These are phyloP conservation scores for Ascosphaera apis DNA, from an alignment of 2,329 filamentous ascomycete genomes.

Conservation along the genomic window DNA sequence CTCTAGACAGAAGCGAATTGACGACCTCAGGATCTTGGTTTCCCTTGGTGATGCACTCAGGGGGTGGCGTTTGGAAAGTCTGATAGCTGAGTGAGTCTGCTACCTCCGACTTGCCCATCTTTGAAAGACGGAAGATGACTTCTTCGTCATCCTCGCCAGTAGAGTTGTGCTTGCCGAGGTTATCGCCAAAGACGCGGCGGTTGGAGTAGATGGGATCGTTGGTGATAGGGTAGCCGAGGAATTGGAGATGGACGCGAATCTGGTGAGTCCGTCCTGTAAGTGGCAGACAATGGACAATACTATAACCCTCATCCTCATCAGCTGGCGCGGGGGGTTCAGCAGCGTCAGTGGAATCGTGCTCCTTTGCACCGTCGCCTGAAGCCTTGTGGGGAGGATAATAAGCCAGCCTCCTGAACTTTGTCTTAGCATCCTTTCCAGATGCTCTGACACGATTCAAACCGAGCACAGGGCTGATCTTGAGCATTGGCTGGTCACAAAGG, in stretches of 20 bases:
- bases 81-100: slow-evolving; percentile 82
- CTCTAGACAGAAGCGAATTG: slow-evolving; percentile 19
- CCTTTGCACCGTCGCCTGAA: slow-evolving; percentile 7
- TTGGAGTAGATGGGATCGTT: slow-evolving; percentile 98
- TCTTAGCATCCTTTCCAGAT: slow-evolving; percentile 71
- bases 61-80: slow-evolving; percentile 18
- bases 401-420: slow-evolving; percentile 77
- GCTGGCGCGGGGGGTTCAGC: slow-evolving; percentile 13
- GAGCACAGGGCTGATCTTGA: slow-evolving; percentile 84
- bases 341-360: slow-evolving; percentile 8
- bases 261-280: slow-evolving; percentile 90
- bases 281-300: slow-evolving; percentile 80
- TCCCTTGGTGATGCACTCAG: slow-evolving; percentile 12
- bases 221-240: slow-evolving; percentile 78
- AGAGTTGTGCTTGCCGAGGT: slow-evolving; percentile 47
- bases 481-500: slow-evolving; percentile 78
- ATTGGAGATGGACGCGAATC: slow-evolving; percentile 82
- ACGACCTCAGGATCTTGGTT: slow-evolving; percentile 16
- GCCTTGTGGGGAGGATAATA: slow-evolving; percentile 49
- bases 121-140: slow-evolving; percentile 60
- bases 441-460: slow-evolving; percentile 87
- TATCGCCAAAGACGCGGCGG: slow-evolving; percentile 65
- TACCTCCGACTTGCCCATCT: slow-evolving; percentile 86
- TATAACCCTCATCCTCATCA: slow-evolving; percentile 48
- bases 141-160: slow-evolving; percentile 60